Percentiles rank a stretch among this genome's conserved stretches.
These are phyloP conservation scores for Amaranthus tricolor DNA, from an alignment of 179 eudicot genomes.

Conservation along the genomic window DNA sequence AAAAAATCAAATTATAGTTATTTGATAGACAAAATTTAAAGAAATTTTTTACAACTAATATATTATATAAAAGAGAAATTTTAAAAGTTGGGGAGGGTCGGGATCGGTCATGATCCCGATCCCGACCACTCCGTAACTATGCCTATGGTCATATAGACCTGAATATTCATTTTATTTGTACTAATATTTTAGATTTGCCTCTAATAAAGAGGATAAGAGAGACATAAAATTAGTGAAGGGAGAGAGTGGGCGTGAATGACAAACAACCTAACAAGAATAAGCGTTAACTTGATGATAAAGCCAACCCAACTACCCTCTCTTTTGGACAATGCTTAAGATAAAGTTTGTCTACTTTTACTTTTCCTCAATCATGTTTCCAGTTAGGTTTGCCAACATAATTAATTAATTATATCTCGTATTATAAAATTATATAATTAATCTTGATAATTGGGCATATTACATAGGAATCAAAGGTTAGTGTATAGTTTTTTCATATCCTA, in stretches of 20 bases:
- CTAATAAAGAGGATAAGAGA: not conserved
- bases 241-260: not conserved
- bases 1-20: no score
- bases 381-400: conserved; percentile 19
- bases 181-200: no score
- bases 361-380: conserved; percentile 23
- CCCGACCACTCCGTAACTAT: no score
- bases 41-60: no score
- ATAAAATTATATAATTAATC: not conserved
- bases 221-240: conserved; percentile 3
- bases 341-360: conserved; percentile 16
- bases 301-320: conserved; percentile 40
- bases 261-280: conserved; percentile 19
- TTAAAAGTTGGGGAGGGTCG: no score
- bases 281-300: conserved; percentile 44
- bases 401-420: not conserved
- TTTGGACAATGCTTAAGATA: conserved; percentile 25
- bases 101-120: no score
- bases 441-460: conserved; percentile 10
- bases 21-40: no score
- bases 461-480: not conserved
- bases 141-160: no score
- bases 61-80: no score
- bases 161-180: no score
- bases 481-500: not conserved